phyloP scores from a whole-genome alignment of 208 protist genomes.

The Crithidia acanthocephali region DNA sequence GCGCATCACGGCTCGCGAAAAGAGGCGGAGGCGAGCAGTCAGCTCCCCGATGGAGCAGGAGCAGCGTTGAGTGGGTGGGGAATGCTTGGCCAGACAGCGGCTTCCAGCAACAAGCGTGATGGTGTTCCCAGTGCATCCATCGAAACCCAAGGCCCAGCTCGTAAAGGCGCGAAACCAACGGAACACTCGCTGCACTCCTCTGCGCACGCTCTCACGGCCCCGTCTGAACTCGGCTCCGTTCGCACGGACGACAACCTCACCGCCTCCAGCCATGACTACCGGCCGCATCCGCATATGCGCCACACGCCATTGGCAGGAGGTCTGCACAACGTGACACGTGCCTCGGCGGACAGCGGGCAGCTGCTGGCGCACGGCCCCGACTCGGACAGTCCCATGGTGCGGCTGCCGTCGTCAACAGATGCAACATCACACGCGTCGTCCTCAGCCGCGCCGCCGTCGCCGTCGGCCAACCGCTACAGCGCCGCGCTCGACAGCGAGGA shows the following conservation, averaged over 20 bases:
- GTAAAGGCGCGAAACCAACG: not conserved
- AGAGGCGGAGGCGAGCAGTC: not conserved
- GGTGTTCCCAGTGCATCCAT: not conserved
- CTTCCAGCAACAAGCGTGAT: not conserved
- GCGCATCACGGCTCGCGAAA: not conserved
- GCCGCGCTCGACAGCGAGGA: conserved; percentile 1
- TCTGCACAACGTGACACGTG: not conserved
- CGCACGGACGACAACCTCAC: not conserved
- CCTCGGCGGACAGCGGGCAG: not conserved
- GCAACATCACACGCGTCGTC: not conserved
- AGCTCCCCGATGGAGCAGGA: not conserved
- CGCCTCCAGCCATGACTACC: not conserved
- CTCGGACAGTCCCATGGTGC: conserved; percentile 12
- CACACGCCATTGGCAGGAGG: not conserved
- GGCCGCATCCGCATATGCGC: too few relatives aligned
- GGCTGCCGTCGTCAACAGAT: conserved; percentile 11
- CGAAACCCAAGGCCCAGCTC: not conserved
- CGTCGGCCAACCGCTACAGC: conserved; percentile 17
- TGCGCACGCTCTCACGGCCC: not conserved
- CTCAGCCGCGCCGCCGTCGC: not conserved
- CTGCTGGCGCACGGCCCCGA: not conserved
- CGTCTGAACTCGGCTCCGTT: not conserved
- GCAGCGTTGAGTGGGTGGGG: not conserved
- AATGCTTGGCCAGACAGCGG: not conserved
- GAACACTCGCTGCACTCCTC: not conserved